Evolutionary conservation across 495 filamentous ascomycete species (phyloP), one percentile per base, ranked within the genome.

Genomic region (Friedmanniomyces endolithicus): DNA sequence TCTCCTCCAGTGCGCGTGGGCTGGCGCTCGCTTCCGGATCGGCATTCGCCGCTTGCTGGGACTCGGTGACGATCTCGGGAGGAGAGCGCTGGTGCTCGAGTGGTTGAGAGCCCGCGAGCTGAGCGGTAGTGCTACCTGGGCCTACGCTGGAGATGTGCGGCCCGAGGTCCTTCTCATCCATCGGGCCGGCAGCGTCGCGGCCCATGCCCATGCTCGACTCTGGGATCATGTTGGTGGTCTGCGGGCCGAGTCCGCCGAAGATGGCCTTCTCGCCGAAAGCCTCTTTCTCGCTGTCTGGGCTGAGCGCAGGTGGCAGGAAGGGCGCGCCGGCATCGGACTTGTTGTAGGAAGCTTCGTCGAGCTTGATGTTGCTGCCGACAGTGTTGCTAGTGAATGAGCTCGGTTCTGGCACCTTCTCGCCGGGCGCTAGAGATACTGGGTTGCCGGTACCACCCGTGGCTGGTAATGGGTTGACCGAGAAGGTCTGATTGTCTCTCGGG

Each of bases 281-380:
- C 46, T 72, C 74, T 31, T 70, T 64, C 55, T 73, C 69, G 47
- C 59, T 64, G 49, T 71, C 61, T 35, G 74, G 70, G 31, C 70
- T 75, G 43, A 73, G 65, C 25, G 75, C 69, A 19, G 77, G 70
- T 29, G 75, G 66, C n/a, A 75, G 64, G 23, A 64, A 71, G 9
- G 68, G 62, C 37, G 63, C 64, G 53, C 62, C 64, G 56, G 78
- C 70, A 53, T 71, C 70, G 35, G 71, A 80, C 61, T 82, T 82
- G 64, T 95, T 83, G 65, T 96, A 95, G 1, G 85, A 89, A 61
- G 80, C 85, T 67, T 87, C 77, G 64, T 95, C 88, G 11, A 87
- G 78, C 53, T 79, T 86, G 48, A 86, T 86, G 47, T 76, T 74
- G 54, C 71, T 78, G 39, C 76, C 68, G 60, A 78, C 67, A 31